Percentiles rank a stretch among this genome's conserved stretches.
Conservation (phyloP, 306 rosid genomes). For the Prunus fruticosa region DNA sequence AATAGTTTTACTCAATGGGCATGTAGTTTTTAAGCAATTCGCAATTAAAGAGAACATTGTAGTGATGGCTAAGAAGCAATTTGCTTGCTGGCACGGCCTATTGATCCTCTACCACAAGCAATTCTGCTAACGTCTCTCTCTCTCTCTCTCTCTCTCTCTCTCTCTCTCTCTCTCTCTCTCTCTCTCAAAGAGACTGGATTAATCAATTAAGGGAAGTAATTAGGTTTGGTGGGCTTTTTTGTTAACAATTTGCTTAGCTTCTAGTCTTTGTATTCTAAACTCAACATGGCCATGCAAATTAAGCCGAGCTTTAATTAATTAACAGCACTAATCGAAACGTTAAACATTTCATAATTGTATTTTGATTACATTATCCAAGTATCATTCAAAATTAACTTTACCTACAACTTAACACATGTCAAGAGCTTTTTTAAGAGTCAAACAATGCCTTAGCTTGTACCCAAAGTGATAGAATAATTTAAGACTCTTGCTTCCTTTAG, state of each 20-base stretch:
- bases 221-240: background rate
- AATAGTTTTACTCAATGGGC: background rate
- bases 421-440: background rate
- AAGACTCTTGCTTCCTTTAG: background rate
- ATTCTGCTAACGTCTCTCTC: background rate
- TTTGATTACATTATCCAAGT: too few relatives aligned
- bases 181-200: background rate
- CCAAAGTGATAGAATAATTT: background rate
- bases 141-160: too few relatives aligned
- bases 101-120: background rate
- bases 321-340: background rate
- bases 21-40: background rate
- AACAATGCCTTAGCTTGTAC: background rate
- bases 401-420: fast-evolving
- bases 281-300: background rate
- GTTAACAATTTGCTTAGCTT: background rate
- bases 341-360: background rate
- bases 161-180: too few relatives aligned
- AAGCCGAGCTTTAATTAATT: background rate
- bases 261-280: background rate
- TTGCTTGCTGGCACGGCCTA: background rate
- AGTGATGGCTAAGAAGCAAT: background rate
- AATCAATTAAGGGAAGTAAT: background rate
- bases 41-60: background rate
- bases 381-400: background rate